These are phyloP conservation scores for Penicillium janthinellum DNA, from an alignment of 2,329 filamentous ascomycete species.

Conservation along the genomic window DNA sequence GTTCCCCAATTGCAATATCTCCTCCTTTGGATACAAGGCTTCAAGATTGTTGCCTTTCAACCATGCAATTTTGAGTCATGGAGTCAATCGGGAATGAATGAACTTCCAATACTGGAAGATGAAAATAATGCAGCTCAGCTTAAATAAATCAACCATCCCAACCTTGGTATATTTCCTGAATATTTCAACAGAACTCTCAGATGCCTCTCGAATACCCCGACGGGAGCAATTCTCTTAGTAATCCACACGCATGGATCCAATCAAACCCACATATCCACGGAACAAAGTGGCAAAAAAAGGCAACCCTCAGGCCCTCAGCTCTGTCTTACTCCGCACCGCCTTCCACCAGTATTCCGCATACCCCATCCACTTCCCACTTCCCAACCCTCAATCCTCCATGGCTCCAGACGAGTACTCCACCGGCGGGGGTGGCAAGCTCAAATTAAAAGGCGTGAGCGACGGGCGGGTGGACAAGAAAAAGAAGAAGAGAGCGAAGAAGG, in stretches of 20 bases:
- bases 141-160: no score
- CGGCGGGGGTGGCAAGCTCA: slow-evolving; percentile 72
- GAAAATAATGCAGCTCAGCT: no score
- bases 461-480: slow-evolving; percentile 49
- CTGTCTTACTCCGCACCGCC: slow-evolving; percentile 24
- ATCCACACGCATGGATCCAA: neutral
- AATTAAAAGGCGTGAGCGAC: slow-evolving; percentile 74
- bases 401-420: slow-evolving; percentile 67
- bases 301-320: neutral
- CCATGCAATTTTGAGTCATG: no score
- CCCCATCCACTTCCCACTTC: neutral
- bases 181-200: no score
- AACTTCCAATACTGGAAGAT: no score
- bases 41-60: neutral
- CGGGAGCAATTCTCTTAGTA: neutral
- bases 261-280: neutral
- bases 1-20: neutral
- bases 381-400: slow-evolving; percentile 13
- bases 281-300: slow-evolving; percentile 5
- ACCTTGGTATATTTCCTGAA: no score
- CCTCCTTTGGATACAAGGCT: neutral
- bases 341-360: neutral
- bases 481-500: slow-evolving; percentile 54
- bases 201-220: no score
- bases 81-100: no score